Evolutionary conservation across 768 basidiomycete genomes (phyloP), one percentile per base, ranked within the genome.

Genomic region (Boletus subparvulus): DNA sequence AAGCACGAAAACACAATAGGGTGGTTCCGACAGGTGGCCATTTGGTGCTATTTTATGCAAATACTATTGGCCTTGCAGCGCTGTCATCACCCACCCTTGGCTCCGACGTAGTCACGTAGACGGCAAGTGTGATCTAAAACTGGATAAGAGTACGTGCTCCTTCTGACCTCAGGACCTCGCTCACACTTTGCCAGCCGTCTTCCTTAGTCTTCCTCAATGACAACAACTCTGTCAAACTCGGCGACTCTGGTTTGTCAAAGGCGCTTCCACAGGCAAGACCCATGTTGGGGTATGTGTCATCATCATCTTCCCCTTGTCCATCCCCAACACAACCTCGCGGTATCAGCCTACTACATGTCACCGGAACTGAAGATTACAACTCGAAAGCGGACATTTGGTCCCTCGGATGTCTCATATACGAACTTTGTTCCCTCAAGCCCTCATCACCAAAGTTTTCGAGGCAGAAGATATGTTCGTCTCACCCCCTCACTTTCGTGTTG

Each of bases 381-480:
- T 89, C 92, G 7, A 99, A 98, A 75, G 94, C 92, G 0, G 97
- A 99, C 67, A 98, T 99, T 46, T 99, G 97, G 97, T 95, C 93
- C 5, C 80, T 98, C 30, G 97, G 97, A 1, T 99, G 97, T 74
- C 80, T 98, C 32, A 92, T 98, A 26, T 98, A 92, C 71, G 97
- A 98, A 74, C 83, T 98, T 39, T 98, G 96, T 61, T 93, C 96
- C 0, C 79, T 94, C 65, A 92, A 5, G 82, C 87, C 37, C 78
- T 89, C 14, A 85, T 85, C 0, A 80, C 80, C 65, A 89, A 88
- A 64, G 84, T 92, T 16, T 71, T 82, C 10, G 90, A 92, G 64
- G 83, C 89, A 0, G 86, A 91, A 61, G 91, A 89, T 62, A 84
- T 91, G 91, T 90, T 56, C 28, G 82, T 60, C 11, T 37, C 40